Evolutionary conservation across 805 yeast genomes (phyloP).

Genomic region (Starmera quercuum): DNA sequence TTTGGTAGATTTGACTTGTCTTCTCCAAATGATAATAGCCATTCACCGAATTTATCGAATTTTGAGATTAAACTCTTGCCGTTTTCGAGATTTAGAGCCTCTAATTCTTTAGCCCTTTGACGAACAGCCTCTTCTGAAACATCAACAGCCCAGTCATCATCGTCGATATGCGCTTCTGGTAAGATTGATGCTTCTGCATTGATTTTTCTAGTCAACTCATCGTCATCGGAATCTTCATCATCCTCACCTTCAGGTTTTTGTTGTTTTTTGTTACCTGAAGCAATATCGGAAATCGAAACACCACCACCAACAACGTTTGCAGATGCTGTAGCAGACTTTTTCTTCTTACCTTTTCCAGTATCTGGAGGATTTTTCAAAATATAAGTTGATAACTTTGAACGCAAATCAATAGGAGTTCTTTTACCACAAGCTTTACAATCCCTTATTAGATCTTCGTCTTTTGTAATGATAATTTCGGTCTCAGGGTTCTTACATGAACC

Average conservation of each 20-base stretch:
- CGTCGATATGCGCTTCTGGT: conserved; percentile 56
- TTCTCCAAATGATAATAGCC: conserved; percentile 56
- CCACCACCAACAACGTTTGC: conserved; percentile 89
- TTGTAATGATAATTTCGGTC: conserved; percentile 80
- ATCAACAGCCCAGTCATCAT: conserved; percentile 97
- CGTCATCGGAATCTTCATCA: conserved; percentile 55
- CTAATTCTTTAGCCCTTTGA: conserved; percentile 83
- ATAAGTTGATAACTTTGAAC: conserved; percentile 81
- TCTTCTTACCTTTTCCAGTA: conserved; percentile 52
- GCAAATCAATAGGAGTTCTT: conserved; percentile 72
- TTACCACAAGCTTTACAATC: conserved; percentile 99
- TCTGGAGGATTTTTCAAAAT: conserved; percentile 87
- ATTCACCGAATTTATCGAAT: conserved; percentile 79
- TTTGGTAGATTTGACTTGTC: conserved; percentile 57
- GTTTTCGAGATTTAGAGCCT: conserved; percentile 43
- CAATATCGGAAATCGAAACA: conserved; percentile 71
- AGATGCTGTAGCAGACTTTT: conserved; percentile 80
- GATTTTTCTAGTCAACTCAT: conserved; percentile 68
- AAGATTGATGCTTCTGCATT: conserved; percentile 77
- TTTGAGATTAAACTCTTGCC: conserved; percentile 35
- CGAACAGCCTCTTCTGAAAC: conserved; percentile 94
- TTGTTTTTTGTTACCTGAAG: conserved; percentile 35
- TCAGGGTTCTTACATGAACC: conserved; percentile 95
- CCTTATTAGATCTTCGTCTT: conserved; percentile 67
- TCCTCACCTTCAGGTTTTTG: conserved; percentile 26